phyloP scores from a whole-genome alignment of 495 filamentous ascomycete genomes.

The Penicillium mononematosum region DNA sequence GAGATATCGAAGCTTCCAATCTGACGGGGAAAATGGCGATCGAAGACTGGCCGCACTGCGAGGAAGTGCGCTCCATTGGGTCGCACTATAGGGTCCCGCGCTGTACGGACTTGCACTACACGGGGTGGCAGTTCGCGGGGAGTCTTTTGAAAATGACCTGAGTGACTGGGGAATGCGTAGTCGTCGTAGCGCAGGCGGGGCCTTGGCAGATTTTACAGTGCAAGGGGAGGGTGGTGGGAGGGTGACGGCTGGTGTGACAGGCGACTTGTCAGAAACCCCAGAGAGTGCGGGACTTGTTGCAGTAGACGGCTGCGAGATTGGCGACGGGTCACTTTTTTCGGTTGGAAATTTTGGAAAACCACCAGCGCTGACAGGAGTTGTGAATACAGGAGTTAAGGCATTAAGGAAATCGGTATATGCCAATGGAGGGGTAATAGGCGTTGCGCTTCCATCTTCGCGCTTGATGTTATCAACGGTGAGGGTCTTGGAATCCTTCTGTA shows the following conservation, averaged over 20 bases:
- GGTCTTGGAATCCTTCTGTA: background rate
- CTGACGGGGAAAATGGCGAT: constrained; percentile 42
- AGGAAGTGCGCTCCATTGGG: constrained; percentile 2
- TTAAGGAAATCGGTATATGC: constrained; percentile 94
- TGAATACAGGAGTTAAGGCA: constrained; percentile 66
- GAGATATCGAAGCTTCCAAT: constrained; percentile 42
- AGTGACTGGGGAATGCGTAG: constrained; percentile 1
- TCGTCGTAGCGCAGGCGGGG: background rate
- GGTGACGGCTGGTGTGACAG: constrained; percentile 25
- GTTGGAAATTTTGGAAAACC: constrained; percentile 35
- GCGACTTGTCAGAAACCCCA: constrained; percentile 23
- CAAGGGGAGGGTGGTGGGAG: constrained; percentile 37
- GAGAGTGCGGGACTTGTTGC: constrained; percentile 38
- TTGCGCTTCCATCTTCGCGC: constrained; percentile 57
- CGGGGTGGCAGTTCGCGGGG: background rate
- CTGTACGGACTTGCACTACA: constrained; percentile 2
- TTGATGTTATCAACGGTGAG: constrained; percentile 36
- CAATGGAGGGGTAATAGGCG: constrained; percentile 87
- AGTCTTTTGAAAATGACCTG: constrained; percentile 1
- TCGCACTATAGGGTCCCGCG: background rate
- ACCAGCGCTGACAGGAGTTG: constrained; percentile 39
- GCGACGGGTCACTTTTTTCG: constrained; percentile 36
- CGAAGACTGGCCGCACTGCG: constrained; percentile 18
- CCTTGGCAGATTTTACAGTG: background rate
- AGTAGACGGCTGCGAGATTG: constrained; percentile 42